These are phyloP conservation scores for Biscogniauxia mediterranea DNA, from an alignment of 2,329 filamentous ascomycete genomes.

Conservation along the genomic window DNA sequence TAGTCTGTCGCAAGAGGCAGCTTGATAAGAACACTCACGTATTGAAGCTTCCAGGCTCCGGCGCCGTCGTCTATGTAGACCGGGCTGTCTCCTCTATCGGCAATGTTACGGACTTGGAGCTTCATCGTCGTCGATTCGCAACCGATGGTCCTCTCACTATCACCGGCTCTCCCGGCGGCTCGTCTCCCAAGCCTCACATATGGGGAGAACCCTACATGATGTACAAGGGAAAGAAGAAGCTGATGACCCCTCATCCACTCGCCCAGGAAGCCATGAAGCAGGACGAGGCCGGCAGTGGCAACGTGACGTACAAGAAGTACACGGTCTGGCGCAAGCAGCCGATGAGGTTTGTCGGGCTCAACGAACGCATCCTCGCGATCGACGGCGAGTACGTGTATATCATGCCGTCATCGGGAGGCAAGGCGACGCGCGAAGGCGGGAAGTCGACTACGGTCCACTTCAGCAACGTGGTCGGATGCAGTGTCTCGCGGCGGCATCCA, in stretches of 20 bases:
- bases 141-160: conserved; percentile 70
- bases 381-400: conserved; percentile 87
- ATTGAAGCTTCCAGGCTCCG: conserved; percentile 72
- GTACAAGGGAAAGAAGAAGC: conserved; percentile 53
- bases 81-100: conserved; percentile 77
- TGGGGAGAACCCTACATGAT: conserved; percentile 43
- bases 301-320: conserved; percentile 69
- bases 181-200: conserved; percentile 64
- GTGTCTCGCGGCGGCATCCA: conserved; percentile 76
- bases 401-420: conserved; percentile 67
- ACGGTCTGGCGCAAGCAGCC: conserved; percentile 79
- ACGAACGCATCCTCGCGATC: conserved; percentile 74
- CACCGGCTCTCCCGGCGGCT: conserved; percentile 65
- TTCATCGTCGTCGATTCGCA: conserved; percentile 72
- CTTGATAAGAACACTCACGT: conserved; percentile 79
- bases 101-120: conserved; percentile 70
- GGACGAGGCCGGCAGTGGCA: conserved; percentile 51
- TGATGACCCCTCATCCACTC: conserved; percentile 63
- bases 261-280: conserved; percentile 61
- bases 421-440: conserved; percentile 61
- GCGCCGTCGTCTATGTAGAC: conserved; percentile 73
- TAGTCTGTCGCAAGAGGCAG: conserved; percentile 73
- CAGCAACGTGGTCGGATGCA: conserved; percentile 77
- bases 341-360: conserved; percentile 74
- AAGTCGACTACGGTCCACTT: conserved; percentile 83